Base-by-base conservation (phyloP, 1,284 basidiomycete species). In the Cerioporus squamosus region DNA sequence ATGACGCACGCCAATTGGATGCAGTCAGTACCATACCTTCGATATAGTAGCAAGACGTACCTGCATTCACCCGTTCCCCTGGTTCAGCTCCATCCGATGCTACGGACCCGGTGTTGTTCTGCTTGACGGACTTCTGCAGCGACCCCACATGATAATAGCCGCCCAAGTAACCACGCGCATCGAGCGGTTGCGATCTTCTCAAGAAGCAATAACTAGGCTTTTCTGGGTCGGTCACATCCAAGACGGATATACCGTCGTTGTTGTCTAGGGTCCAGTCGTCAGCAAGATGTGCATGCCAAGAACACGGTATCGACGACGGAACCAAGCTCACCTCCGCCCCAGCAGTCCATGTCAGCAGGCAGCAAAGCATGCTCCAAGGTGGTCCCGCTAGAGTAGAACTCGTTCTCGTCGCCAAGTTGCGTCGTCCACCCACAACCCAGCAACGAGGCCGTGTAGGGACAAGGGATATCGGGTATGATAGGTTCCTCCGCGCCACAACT, bases 111-210 rank as follows among this genome's bases (percentile, higher is more conserved):
- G n/a, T n/a, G n/a, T n/a, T n/a, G n/a, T n/a, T n/a, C n/a, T n/a
- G n/a, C n/a, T n/a, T n/a, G n/a, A n/a, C n/a, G n/a, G n/a, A n/a
- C n/a, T n/a, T n/a, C n/a, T n/a, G n/a, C n/a, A n/a, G n/a, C n/a
- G n/a, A n/a, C n/a, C n/a, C 38, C 38, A 39, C 8, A 18, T 39
- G 15, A 55, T 75, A 73, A 53, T 77, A 76, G 0, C 22, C 24
- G 15, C 67, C 60, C 2, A 71, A 47, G 62, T 79, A 78, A 10
- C 66, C 53, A 24, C 57, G 53, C 9, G 75, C 73, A n/a, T 70
- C 53, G 26, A 75, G 17, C 26, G 26, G 26, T 29, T 5, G 26
- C 26, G 26, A 5, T 29, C 6, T 9, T 29, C 9, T 29, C 3
- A 44, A n/a, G 33, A 56, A 22, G 36, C 42, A 46, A 31, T 56